Base-by-base conservation (phyloP, 2,329 filamentous ascomycete genomes). In the Colletotrichum orchidophilum region DNA sequence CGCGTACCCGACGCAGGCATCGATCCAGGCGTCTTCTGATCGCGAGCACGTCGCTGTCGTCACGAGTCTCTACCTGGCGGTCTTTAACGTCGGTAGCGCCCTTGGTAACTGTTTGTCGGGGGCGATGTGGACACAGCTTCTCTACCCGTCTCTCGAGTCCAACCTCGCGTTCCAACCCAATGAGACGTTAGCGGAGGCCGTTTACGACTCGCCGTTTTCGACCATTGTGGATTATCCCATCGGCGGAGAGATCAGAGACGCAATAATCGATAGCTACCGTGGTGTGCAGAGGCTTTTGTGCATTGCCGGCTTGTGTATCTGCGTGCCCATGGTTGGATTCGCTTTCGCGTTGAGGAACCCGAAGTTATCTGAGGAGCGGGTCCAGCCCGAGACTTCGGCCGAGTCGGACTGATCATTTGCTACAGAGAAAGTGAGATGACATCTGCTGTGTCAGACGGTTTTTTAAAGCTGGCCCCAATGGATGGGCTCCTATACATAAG, bases 41-140 rank as follows among this genome's bases (percentile, higher is more conserved):
- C 77, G 78, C 29, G 80, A 83, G 55, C 80, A 83, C 39, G 78
- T 83, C 0, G 81, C 81, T 7, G 79, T 83, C 13, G 68, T 83
- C 6, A 83, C 80, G 0, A 80, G 81, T 0, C 76, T 83, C 1
- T 82, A 82, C 50, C 74, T 85, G 0, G 81, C 83, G 0, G 79
- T 82, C n/a, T 82, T 82, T 75, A 83, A 83, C 33, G 77, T 85
- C 2, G 83, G 83, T 4, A 80, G 78, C 26, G 83, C 83, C 0
- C 76, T 85, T 1, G 83, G 83, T 0, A 84, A 79, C 1, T 82
- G 81, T 12, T 71, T 84, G 0, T 78, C 83, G 0, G 83, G 83
- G 0, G 80, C 82, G 0, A 81, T 85, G 39, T 85, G 83, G 83
- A 82, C 83, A 0, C 82, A 84, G 35, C 80, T 81, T 0, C 76